These are phyloP conservation scores for Suillus luteus DNA, from an alignment of 768 basidiomycete genomes.

Conservation along the genomic window DNA sequence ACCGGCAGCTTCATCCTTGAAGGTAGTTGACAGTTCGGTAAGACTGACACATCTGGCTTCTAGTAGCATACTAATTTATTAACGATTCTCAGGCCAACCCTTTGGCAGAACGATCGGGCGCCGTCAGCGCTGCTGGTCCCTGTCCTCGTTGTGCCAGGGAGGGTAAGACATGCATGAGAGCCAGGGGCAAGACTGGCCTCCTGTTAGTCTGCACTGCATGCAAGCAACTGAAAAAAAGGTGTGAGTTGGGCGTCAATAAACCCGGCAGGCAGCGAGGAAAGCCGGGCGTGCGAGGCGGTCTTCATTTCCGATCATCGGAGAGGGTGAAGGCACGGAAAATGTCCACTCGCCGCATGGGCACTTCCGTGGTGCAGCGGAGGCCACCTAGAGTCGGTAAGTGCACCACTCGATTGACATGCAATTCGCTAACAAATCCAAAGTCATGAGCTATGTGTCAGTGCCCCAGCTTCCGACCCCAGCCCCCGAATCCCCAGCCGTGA, in stretches of 20 bases:
- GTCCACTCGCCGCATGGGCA: background rate
- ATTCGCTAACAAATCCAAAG: background rate
- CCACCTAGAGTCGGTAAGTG: background rate
- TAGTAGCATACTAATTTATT: background rate
- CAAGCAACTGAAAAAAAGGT: background rate
- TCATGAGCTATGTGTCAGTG: conserved; percentile 6
- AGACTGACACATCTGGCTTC: background rate
- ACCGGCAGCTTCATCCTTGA: background rate
- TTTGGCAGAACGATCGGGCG: background rate
- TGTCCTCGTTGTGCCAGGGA: background rate
- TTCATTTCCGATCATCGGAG: background rate
- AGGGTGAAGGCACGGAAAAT: background rate
- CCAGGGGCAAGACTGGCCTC: background rate
- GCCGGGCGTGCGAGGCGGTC: background rate
- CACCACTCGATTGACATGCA: background rate
- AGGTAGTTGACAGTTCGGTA: background rate
- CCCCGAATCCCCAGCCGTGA: background rate
- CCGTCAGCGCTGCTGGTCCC: background rate
- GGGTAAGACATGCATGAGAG: background rate
- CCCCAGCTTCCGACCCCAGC: background rate
- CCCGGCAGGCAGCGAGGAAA: background rate
- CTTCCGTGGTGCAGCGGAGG: background rate
- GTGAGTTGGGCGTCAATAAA: background rate
- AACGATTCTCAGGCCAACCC: background rate
- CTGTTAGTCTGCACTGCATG: background rate